Evolutionary conservation across 768 basidiomycete genomes (phyloP).

Genomic region (Boletus subparvulus): DNA sequence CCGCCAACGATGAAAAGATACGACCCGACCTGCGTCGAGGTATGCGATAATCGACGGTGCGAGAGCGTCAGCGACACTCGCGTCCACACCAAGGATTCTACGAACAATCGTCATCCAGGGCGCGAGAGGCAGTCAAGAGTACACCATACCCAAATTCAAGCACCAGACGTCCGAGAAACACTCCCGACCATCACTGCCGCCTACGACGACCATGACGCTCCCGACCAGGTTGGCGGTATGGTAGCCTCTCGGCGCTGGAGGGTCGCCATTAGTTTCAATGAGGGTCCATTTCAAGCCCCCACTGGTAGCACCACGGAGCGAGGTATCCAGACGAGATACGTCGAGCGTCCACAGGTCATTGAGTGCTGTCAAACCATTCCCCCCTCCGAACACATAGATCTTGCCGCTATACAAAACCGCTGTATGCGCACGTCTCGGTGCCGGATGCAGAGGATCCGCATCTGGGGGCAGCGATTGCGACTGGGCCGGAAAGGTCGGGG

Average conservation of each 20-base stretch:
- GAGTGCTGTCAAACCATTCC: conserved; percentile 85
- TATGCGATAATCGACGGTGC: conserved; percentile 75
- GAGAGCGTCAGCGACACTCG: conserved; percentile 22
- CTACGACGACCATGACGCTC: conserved; percentile 83
- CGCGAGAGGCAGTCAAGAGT: background rate
- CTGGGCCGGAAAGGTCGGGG: conserved; percentile 38
- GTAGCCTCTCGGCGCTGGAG: conserved; percentile 74
- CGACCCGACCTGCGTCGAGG: conserved; percentile 86
- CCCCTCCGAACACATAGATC: conserved; percentile 91
- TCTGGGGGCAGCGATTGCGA: conserved; percentile 3
- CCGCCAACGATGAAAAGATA: conserved; percentile 90
- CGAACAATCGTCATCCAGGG: background rate
- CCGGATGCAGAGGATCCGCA: conserved; percentile 39
- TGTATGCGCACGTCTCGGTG: conserved; percentile 84
- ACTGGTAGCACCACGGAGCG: conserved; percentile 10
- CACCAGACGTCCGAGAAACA: conserved; percentile 89
- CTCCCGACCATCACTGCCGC: conserved; percentile 88
- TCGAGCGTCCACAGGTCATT: conserved; percentile 91
- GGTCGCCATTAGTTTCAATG: conserved; percentile 53
- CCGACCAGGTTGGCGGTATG: conserved; percentile 88
- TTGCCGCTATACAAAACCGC: conserved; percentile 69
- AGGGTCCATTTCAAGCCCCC: conserved; percentile 56
- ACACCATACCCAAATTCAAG: conserved; percentile 72
- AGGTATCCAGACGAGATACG: conserved; percentile 44
- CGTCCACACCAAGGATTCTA: conserved; percentile 32